phyloP scores from a whole-genome alignment of 2,329 filamentous ascomycete species.

The Phialocephala subalpina region DNA sequence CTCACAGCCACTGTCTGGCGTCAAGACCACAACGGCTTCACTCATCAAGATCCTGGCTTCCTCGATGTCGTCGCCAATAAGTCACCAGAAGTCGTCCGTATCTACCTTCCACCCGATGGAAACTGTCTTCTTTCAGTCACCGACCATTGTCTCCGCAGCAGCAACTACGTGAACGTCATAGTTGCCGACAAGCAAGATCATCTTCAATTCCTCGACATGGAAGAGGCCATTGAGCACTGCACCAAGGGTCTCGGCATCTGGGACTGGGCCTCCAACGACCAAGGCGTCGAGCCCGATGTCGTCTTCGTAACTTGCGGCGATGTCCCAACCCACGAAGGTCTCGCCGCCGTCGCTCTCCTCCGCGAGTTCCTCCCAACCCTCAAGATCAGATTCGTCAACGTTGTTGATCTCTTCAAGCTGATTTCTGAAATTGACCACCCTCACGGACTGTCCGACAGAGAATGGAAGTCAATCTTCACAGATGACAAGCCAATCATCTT shows the following conservation, averaged over 20 bases:
- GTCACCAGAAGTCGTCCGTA: constrained; percentile 79
- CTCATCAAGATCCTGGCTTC: constrained; percentile 83
- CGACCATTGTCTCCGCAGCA: constrained; percentile 76
- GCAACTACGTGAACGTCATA: constrained; percentile 83
- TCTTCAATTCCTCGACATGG: constrained; percentile 78
- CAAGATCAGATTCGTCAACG: constrained; percentile 82
- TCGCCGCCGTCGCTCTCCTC: constrained; percentile 78
- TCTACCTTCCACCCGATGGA: constrained; percentile 82
- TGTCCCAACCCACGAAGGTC: constrained; percentile 75
- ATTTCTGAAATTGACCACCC: constrained; percentile 75
- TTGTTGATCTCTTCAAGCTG: constrained; percentile 82
- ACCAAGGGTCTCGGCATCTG: constrained; percentile 82
- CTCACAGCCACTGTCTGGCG: constrained; percentile 82
- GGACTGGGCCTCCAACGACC: constrained; percentile 78
- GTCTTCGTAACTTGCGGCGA: constrained; percentile 82
- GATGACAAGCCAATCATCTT: constrained; percentile 77
- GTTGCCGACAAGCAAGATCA: constrained; percentile 84
- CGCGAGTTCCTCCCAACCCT: constrained; percentile 75
- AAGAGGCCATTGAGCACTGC: constrained; percentile 77
- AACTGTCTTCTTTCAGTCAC: constrained; percentile 80
- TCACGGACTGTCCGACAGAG: constrained; percentile 71
- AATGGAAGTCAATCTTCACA: constrained; percentile 77
- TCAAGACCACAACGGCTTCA: constrained; percentile 87
- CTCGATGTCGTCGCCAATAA: constrained; percentile 83
- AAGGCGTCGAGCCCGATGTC: constrained; percentile 72